Conservation (phyloP, 345 rosid genomes). For the Lepidium aucheri region DNA sequence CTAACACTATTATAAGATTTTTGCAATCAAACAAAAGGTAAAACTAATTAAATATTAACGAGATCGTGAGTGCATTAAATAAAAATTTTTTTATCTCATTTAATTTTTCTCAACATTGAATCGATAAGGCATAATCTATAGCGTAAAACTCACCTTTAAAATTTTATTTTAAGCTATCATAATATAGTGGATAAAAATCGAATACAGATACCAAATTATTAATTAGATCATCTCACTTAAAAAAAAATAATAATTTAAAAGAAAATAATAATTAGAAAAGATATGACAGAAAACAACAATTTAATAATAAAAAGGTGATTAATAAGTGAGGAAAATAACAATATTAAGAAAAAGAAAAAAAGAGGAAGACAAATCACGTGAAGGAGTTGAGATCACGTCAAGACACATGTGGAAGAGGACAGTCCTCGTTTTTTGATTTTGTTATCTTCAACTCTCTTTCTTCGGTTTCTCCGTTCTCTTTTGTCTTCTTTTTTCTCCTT, state of each 20-base stretch:
- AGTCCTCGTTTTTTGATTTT: slow-evolving; percentile 1
- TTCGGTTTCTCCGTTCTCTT: slow-evolving; percentile 33
- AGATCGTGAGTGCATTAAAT: slow-evolving; percentile 14
- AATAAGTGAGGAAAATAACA: not conserved
- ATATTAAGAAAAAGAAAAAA: not conserved
- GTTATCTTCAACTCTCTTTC: slow-evolving; percentile 1
- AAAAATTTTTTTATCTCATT: too few species aligned
- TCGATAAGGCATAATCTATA: too few species aligned
- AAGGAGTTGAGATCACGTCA: slow-evolving; percentile 27
- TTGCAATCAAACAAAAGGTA: not conserved
- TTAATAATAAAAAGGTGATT: not conserved
- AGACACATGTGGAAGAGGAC: slow-evolving; percentile 17
- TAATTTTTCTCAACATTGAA: too few species aligned
- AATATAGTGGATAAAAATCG: too few species aligned
- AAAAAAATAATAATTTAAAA: too few species aligned
- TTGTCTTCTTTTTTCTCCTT: slow-evolving; percentile 3
- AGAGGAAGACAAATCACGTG: slow-evolving; percentile 22
- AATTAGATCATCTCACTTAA: too few species aligned
- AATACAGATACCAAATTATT: too few species aligned
- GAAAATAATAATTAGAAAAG: not conserved
- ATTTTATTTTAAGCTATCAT: too few species aligned
- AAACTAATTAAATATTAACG: not conserved
- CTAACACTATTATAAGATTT: not conserved
- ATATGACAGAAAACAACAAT: not conserved
- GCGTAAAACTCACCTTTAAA: too few species aligned